Evolutionary conservation across 257 asterid species (phyloP), one percentile per base, ranked within the genome.

Genomic region (Rauvolfia tetraphylla): DNA sequence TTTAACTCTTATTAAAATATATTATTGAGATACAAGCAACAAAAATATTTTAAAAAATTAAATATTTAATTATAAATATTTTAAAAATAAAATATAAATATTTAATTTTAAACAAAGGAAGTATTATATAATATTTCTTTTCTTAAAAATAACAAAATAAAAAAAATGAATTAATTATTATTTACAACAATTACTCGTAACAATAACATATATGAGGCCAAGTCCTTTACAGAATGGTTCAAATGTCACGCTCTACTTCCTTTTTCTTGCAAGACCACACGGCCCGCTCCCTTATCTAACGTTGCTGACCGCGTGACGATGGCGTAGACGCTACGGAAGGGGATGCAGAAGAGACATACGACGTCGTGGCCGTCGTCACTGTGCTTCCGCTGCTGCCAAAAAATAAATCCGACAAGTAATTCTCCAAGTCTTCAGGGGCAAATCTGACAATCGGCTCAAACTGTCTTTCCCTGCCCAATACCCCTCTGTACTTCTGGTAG

Each of bases 371-470:
- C 0, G 76, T 74, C 18, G 75, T 62, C 25, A 46, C 79, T 0
- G 82, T 46, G 14, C 76, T 84, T 2, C 77, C 78, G 3, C 73
- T 15, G 23, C 38, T 57, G 4, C 83, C 87, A 0, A 80, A 70
- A 76, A 92, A 93, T 66, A 93, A 77, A 71, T 87, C 94, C 6
- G 96, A 92, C 59, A 93, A 72, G 88, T 84, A 90, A 84, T 90
- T 90, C 71, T 81, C 81, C 81, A 90, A 71, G 84, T 92, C 96
- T 23, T 90, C 97, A 1, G 98, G 98, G 87, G 87, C 90, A 83
- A 81, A 93, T 81, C 87, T 87, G 87, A 92, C 87, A 75, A 89
- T 76, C 12, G 90, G 49, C 72, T 80, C 92, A 3, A 36, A 49
- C 31, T 84, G 88, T 3, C 33, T 20, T 36, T 76, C 82, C 74